Conservation (phyloP, 1,139 yeast genomes). For the Barnettozyma hawaiiensis region DNA sequence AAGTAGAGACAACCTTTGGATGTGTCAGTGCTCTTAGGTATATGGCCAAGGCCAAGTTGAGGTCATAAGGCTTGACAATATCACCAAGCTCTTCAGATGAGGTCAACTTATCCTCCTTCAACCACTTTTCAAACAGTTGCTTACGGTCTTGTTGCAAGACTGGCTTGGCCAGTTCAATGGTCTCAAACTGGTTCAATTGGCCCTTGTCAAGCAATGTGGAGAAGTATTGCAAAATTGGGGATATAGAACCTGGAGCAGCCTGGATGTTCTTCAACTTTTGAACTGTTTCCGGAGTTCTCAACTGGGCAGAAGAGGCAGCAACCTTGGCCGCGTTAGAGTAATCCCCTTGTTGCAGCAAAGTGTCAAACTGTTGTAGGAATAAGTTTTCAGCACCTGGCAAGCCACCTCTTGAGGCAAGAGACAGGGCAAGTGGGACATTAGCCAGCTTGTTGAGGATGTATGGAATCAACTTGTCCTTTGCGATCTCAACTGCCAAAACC, state of each 20-base stretch:
- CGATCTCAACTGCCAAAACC: slow-evolving; percentile 86
- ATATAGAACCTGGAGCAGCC: slow-evolving; percentile 93
- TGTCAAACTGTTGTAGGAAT: slow-evolving; percentile 88
- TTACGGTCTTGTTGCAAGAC: slow-evolving; percentile 94
- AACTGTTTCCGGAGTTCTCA: slow-evolving; percentile 93
- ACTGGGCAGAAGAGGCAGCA: slow-evolving; percentile 91
- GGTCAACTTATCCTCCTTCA: slow-evolving; percentile 89
- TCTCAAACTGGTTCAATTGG: slow-evolving; percentile 86
- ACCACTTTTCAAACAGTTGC: slow-evolving; percentile 92
- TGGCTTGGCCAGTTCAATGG: slow-evolving; percentile 92
- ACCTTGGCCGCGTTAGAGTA: slow-evolving; percentile 92
- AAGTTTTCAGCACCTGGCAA: slow-evolving; percentile 95
- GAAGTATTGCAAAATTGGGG: slow-evolving; percentile 91
- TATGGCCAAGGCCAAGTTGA: slow-evolving; percentile 84
- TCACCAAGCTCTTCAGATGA: slow-evolving; percentile 97
- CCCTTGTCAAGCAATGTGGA: slow-evolving; percentile 91
- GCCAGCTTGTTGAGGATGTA: slow-evolving; percentile 83
- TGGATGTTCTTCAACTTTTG: slow-evolving; percentile 87
- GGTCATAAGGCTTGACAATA: slow-evolving; percentile 81
- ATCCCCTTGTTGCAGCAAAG: slow-evolving; percentile 76
- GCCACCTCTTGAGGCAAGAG: slow-evolving; percentile 92
- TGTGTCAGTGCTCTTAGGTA: slow-evolving; percentile 83
- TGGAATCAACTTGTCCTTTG: slow-evolving; percentile 81
- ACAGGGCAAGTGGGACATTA: slow-evolving; percentile 80
- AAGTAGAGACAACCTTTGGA: slow-evolving; percentile 82